Percentiles rank a stretch among this genome's conserved stretches.
Conservation (phyloP, 305 asterid species). For the Plantago rigida region DNA sequence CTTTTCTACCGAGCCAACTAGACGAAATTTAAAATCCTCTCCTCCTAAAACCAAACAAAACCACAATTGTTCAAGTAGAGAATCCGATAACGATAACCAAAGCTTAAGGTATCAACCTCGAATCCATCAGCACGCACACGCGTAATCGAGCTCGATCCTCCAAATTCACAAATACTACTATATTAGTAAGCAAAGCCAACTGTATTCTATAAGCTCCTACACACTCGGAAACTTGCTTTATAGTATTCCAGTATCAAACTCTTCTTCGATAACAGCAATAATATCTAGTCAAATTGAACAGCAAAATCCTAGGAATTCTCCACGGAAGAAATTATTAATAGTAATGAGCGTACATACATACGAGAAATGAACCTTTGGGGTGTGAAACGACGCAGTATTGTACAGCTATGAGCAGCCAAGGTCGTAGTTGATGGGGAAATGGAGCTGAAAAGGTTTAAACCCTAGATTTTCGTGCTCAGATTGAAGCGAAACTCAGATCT, state of each 20-base stretch:
- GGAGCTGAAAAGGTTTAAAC: conserved; percentile 24
- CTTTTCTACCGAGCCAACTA: background rate
- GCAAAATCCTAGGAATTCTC: conserved; percentile 28
- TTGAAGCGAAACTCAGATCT: conserved; percentile 36
- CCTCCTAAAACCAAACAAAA: conserved; percentile 12
- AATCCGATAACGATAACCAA: conserved; percentile 24
- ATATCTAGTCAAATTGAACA: conserved; percentile 27
- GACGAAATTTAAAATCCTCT: conserved; percentile 1
- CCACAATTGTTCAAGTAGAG: conserved; percentile 21
- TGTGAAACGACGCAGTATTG: conserved; percentile 5
- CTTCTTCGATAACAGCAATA: conserved; percentile 24
- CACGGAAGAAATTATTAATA: too few relatives aligned
- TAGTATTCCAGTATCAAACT: conserved; percentile 25
- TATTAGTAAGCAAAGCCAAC: background rate
- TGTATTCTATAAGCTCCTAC: background rate
- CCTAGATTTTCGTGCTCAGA: conserved; percentile 29
- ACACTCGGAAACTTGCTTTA: conserved; percentile 25
- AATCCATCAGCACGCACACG: conserved; percentile 26
- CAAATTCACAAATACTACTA: background rate
- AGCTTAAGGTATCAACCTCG: conserved; percentile 35
- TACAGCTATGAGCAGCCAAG: conserved; percentile 21
- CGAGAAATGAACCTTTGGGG: too few relatives aligned
- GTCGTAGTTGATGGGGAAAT: conserved; percentile 13
- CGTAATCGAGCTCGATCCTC: background rate
- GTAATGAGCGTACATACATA: too few relatives aligned